Evolutionary conservation across 2,329 filamentous ascomycete genomes (phyloP).

Genomic region (Pseudogymnoascus sp.): DNA sequence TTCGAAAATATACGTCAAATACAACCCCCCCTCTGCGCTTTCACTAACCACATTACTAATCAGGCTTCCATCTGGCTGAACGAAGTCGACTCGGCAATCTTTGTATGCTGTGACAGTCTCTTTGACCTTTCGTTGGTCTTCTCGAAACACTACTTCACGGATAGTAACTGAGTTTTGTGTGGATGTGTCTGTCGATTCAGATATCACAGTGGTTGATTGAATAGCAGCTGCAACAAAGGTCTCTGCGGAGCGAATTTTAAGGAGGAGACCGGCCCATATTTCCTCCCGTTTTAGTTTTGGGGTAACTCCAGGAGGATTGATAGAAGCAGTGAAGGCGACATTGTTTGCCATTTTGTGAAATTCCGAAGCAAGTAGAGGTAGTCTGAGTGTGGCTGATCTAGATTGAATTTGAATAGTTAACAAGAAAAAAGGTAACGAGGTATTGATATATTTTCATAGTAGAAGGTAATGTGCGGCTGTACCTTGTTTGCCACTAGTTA

Average conservation of each 20-base stretch:
- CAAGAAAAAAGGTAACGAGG: too few species aligned
- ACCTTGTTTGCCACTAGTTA: too few species aligned
- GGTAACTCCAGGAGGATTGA: slow-evolving; percentile 28
- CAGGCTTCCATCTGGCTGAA: slow-evolving; percentile 17
- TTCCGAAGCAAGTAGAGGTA: too few species aligned
- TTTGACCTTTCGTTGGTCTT: slow-evolving; percentile 18
- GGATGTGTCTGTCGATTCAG: slow-evolving; percentile 15
- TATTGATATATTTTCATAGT: too few species aligned
- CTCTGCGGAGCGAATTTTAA: slow-evolving; percentile 23
- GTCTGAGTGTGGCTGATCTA: too few species aligned
- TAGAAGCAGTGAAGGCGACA: slow-evolving; percentile 30
- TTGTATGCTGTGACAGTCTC: slow-evolving; percentile 20
- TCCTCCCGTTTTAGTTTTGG: slow-evolving; percentile 27
- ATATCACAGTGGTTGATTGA: slow-evolving; percentile 18
- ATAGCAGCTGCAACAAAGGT: slow-evolving; percentile 25
- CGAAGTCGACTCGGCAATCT: slow-evolving; percentile 23
- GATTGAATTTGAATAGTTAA: too few species aligned
- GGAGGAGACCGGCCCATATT: slow-evolving; percentile 29
- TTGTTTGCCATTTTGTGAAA: slow-evolving; percentile 14
- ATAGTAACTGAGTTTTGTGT: slow-evolving; percentile 13
- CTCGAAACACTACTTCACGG: slow-evolving; percentile 23
- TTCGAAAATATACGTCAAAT: slow-evolving; percentile 34
- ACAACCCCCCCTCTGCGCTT: slow-evolving; percentile 25
- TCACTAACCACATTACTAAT: slow-evolving; percentile 25
- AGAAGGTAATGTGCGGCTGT: too few species aligned